Evolutionary conservation across 805 yeast species (phyloP).

Genomic region (Pichia heedii): DNA sequence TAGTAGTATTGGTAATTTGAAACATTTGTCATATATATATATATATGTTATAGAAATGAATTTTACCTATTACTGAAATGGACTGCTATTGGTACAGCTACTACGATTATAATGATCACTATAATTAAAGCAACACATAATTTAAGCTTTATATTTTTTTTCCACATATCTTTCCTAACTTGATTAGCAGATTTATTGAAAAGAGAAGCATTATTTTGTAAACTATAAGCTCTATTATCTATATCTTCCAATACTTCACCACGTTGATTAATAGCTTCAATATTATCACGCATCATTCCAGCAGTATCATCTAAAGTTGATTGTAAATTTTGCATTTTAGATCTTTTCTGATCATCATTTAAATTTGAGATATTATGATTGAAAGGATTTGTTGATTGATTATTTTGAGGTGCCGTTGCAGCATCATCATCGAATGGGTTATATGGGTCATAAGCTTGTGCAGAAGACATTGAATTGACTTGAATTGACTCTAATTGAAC

Average conservation of each 20-base stretch:
- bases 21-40: too few relatives aligned
- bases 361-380: background rate
- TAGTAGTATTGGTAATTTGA: too few relatives aligned
- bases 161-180: slow-evolving; percentile 98
- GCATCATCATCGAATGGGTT: slow-evolving; percentile 27
- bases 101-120: slow-evolving; percentile 72
- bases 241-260: slow-evolving; percentile 90
- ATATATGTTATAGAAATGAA: too few relatives aligned
- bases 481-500: too few relatives aligned
- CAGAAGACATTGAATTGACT: slow-evolving; percentile 7
- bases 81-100: slow-evolving; percentile 87
- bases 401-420: slow-evolving; percentile 18
- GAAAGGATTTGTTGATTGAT: slow-evolving; percentile 9
- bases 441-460: slow-evolving; percentile 28
- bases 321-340: slow-evolving; percentile 25
- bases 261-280: slow-evolving; percentile 88
- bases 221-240: slow-evolving; percentile 87
- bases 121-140: slow-evolving; percentile 77
- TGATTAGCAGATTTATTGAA: slow-evolving; percentile 95
- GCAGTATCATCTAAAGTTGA: slow-evolving; percentile 61
- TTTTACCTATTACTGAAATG: slow-evolving; percentile 51
- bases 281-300: slow-evolving; percentile 95
- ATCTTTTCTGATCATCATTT: slow-evolving; percentile 8
- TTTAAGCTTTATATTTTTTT: slow-evolving; percentile 96
- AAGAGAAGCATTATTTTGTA: slow-evolving; percentile 87